Base-by-base conservation (phyloP, 257 asterid species). In the Forsythia suspensa region DNA sequence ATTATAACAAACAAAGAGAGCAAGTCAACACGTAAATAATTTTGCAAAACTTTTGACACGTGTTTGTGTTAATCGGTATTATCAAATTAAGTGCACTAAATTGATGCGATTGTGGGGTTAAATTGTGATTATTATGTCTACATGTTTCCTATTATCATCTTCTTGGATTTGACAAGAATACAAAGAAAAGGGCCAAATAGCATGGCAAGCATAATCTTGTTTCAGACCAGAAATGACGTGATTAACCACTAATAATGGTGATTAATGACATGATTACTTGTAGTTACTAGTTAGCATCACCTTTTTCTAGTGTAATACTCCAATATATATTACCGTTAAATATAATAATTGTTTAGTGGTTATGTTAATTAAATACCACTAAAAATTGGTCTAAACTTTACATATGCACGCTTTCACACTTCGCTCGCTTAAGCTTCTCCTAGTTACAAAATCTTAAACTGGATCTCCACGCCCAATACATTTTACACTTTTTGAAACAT, bases 101-200 rank as follows among this genome's bases (percentile, higher is more conserved):
- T 63, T 63, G 70, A 63, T 63, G 70, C 39, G 7, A 63, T 63
- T 21, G 70, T 63, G 70, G 70, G 70, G 70, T 63, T 63, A 21
- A 24, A 24, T 63, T 24, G 70, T 63, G 70, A 63, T 63, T 24
- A 63, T 63, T 63, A 3, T 63, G 70, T 63, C 70, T 24, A 29
- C 10, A 10, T 63, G 70, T 63, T 29, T 29, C 40, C 7, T 63
- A 63, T 29, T 40, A 63, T 63, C 38, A 63, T 29, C 16, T 24
- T 24, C 15, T 63, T 63, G 38, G 65, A 63, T 29, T 24, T 63
- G 70, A 63, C 70, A 63, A 8, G 10, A 9, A 15, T 21, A 29
- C 70, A 63, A 24, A 7, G 69, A 61, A 21, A 63, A 34, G 37
- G 15, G 40, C 18, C 8, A 10, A 63, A 59, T 59, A 61, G 38